Evolutionary conservation across 1,284 basidiomycete species (phyloP).

Genomic region (Abortiporus biennis): DNA sequence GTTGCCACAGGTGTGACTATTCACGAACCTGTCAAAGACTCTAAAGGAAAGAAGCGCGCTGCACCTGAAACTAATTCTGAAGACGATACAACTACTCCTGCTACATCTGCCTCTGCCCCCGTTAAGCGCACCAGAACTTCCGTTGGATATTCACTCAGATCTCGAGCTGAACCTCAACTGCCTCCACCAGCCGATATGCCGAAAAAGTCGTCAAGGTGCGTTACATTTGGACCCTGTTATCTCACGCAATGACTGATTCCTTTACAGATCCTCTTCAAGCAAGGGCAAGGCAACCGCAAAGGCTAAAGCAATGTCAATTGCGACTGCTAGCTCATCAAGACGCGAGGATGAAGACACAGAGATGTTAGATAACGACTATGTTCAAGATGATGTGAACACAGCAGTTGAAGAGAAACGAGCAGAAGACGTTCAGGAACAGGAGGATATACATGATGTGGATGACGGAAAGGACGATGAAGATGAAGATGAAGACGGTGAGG

Average conservation of each 20-base stretch:
- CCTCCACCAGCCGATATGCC: constrained; percentile 53
- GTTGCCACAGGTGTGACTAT: constrained; percentile 49
- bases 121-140: constrained; percentile 52
- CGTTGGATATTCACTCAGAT: constrained; percentile 59
- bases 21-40: constrained; percentile 66
- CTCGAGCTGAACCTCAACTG: constrained; percentile 41
- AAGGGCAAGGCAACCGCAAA: constrained; percentile 61
- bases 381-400: constrained; percentile 49
- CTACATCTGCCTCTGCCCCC: constrained; percentile 34
- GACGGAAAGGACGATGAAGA: constrained; percentile 37
- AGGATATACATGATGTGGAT: constrained; percentile 43
- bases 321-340: constrained; percentile 48
- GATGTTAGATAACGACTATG: constrained; percentile 65
- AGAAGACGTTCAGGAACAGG: constrained; percentile 12
- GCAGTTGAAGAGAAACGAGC: constrained; percentile 34
- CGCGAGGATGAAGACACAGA: constrained; percentile 66
- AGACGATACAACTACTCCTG: constrained; percentile 44
- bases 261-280: constrained; percentile 34
- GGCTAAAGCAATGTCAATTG: constrained; percentile 46
- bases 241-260: constrained; percentile 6
- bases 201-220: constrained; percentile 64
- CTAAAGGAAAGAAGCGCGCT: constrained; percentile 83
- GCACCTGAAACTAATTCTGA: constrained; percentile 58
- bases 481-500: constrained; percentile 36
- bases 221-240: constrained; percentile 12